phyloP scores from a whole-genome alignment of 2,329 filamentous ascomycete genomes.

The Neonectria magnoliae region DNA sequence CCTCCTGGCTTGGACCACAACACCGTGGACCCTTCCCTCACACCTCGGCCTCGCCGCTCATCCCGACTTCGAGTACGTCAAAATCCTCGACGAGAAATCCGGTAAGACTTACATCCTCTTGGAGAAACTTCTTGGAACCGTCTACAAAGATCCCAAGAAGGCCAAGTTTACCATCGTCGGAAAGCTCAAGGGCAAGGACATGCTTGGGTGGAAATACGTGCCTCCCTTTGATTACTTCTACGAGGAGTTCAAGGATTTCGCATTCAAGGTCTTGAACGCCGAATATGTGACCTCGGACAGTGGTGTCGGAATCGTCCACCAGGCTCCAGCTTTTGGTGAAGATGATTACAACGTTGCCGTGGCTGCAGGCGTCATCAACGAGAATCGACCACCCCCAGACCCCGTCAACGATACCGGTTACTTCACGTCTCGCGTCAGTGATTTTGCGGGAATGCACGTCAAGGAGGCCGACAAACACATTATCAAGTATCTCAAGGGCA shows the following conservation, averaged over 20 bases:
- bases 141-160: slow-evolving; percentile 97
- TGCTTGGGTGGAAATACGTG: slow-evolving; percentile 89
- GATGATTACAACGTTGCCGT: slow-evolving; percentile 91
- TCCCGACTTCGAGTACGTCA: slow-evolving; percentile 86
- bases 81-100: slow-evolving; percentile 83
- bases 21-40: slow-evolving; percentile 85
- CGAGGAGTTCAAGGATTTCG: slow-evolving; percentile 85
- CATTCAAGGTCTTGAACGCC: slow-evolving; percentile 84
- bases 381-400: slow-evolving; percentile 83
- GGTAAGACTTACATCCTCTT: slow-evolving; percentile 87
- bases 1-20: slow-evolving; percentile 90
- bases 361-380: slow-evolving; percentile 79
- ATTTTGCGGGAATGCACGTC: slow-evolving; percentile 89
- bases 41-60: slow-evolving; percentile 82
- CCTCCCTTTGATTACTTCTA: slow-evolving; percentile 92
- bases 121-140: slow-evolving; percentile 80
- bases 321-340: slow-evolving; percentile 92
- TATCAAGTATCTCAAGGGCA: slow-evolving; percentile 85
- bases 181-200: slow-evolving; percentile 82
- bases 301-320: slow-evolving; percentile 94
- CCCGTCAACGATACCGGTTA: slow-evolving; percentile 87
- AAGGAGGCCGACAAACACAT: slow-evolving; percentile 94
- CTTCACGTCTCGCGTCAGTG: slow-evolving; percentile 79
- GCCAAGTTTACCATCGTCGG: slow-evolving; percentile 87
- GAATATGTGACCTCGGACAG: slow-evolving; percentile 89